phyloP scores from a whole-genome alignment of 2,329 filamentous ascomycete species.

The Monilinia vaccinii-corymbosi region DNA sequence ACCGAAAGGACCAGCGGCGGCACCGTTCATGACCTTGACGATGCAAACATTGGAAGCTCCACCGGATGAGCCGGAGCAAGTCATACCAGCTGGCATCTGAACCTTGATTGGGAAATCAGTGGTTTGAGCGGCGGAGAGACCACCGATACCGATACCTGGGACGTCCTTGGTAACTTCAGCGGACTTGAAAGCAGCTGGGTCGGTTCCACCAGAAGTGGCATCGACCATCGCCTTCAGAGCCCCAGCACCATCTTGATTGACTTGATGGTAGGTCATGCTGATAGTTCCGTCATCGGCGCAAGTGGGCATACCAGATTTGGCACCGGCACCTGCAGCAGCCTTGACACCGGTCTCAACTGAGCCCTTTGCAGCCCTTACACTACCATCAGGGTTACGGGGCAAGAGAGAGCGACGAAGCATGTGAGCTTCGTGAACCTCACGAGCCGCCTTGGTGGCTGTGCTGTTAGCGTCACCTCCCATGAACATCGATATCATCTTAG shows the following conservation, averaged over 20 bases:
- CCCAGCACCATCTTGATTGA: conserved; percentile 63
- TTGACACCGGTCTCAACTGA: conserved; percentile 45
- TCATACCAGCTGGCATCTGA: conserved; percentile 59
- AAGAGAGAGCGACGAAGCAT: conserved; percentile 32
- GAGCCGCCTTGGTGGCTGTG: conserved; percentile 44
- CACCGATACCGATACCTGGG: conserved; percentile 39
- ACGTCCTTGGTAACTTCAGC: conserved; percentile 52
- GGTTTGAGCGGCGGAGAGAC: conserved; percentile 48
- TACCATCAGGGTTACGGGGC: conserved; percentile 30
- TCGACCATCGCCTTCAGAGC: conserved; percentile 53
- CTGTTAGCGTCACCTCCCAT: conserved; percentile 40
- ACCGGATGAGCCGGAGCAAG: conserved; percentile 49
- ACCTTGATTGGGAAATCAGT: conserved; percentile 57
- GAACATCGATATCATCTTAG: conserved; percentile 48
- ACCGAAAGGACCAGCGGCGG: conserved; percentile 56
- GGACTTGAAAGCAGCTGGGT: conserved; percentile 48
- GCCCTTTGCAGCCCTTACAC: conserved; percentile 39
- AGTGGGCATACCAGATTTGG: conserved; percentile 46
- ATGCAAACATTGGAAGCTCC: conserved; percentile 55
- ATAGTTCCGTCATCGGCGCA: conserved; percentile 50
- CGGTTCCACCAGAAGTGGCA: conserved; percentile 52
- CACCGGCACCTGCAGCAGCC: conserved; percentile 44
- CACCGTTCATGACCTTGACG: conserved; percentile 53
- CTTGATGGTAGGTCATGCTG: conserved; percentile 57
- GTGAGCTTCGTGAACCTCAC: conserved; percentile 66